Conservation (phyloP, 768 basidiomycete species). For the Auricularia sp. region DNA sequence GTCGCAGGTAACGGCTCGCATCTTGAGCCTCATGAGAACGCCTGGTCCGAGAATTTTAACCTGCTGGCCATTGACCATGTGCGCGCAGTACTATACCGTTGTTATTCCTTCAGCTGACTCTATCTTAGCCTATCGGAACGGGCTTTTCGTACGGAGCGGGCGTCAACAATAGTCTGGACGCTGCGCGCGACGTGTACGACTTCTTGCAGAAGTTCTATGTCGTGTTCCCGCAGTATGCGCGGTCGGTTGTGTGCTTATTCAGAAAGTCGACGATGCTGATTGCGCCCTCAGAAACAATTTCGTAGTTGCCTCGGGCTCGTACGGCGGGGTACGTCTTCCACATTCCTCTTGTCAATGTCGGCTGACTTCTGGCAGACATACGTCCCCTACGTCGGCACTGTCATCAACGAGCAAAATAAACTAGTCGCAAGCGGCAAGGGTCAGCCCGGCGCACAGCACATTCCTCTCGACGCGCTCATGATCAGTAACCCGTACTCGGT, state of each 20-base stretch:
- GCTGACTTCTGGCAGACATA: conserved; percentile 9
- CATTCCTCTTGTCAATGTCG: background rate
- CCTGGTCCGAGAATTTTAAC: conserved; percentile 7
- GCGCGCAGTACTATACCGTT: background rate
- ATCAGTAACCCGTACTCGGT: conserved; percentile 20
- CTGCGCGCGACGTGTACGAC: conserved; percentile 26
- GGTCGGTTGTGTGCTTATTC: background rate
- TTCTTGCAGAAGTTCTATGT: conserved; percentile 28
- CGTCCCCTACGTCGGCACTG: conserved; percentile 27
- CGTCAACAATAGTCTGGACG: conserved; percentile 24
- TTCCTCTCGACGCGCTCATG: conserved; percentile 26
- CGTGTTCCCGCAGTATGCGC: conserved; percentile 16
- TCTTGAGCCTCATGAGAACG: conserved; percentile 15
- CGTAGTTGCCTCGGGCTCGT: conserved; percentile 24
- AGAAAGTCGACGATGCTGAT: background rate
- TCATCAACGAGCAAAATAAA: conserved; percentile 25
- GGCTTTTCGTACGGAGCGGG: conserved; percentile 27
- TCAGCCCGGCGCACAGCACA: conserved; percentile 14
- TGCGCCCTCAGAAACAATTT: conserved; percentile 11
- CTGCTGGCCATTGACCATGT: conserved; percentile 10
- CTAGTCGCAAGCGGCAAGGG: conserved; percentile 14
- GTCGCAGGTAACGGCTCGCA: conserved; percentile 15
- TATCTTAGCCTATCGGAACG: conserved; percentile 21
- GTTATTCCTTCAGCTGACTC: background rate
- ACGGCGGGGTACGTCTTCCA: conserved; percentile 19